Evolutionary conservation across 257 asterid genomes (phyloP), one percentile per base, ranked within the genome.

Genomic region (Fraxinus pennsylvanica): DNA sequence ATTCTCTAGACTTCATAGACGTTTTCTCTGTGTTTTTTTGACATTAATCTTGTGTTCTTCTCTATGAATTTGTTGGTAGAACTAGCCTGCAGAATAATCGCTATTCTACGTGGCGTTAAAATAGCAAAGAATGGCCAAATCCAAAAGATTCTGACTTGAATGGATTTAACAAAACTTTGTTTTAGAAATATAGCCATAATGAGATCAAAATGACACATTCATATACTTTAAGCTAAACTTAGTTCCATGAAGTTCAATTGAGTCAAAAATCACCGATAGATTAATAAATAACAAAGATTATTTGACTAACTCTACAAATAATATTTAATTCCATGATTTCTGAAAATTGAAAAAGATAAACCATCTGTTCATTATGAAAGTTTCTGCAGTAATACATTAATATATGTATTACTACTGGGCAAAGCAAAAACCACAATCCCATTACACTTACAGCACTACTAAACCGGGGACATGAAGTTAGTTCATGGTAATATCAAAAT

Each of bases 141-240:
- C 78, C 92, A 80, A 17, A 79, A 77, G 57, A 80, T 81, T 84
- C 94, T 87, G 76, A 82, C 71, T 54, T 86, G 90, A 89, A 85
- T 80, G 83, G 82, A 74, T 73, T 83, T 83, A 78, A 82, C 78
- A 72, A 78, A 85, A 75, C 83, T 68, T 87, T 84, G 90, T 74
- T 80, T 78, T 33, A 82, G 79, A 81, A 81, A 88, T 61, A 39
- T 71, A 76, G 83, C 80, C 84, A 82, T 83, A 74, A 59, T 38
- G 43, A 85, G 80, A 72, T 36, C 72, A 86, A 59, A 76, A 10
- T 29, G 17, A 25, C 75, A 4, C 29, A 21, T 59, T 59, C 29
- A 19, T 59, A 59, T 59, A n/a, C 29, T 6, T 59, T 59, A 5
- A 7, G 13, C 3, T 6, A 22, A 9, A 1, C 30, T 19, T 21